phyloP scores from a whole-genome alignment of 352 stramenopile genomes.

The Phytophthora pistaciae region DNA sequence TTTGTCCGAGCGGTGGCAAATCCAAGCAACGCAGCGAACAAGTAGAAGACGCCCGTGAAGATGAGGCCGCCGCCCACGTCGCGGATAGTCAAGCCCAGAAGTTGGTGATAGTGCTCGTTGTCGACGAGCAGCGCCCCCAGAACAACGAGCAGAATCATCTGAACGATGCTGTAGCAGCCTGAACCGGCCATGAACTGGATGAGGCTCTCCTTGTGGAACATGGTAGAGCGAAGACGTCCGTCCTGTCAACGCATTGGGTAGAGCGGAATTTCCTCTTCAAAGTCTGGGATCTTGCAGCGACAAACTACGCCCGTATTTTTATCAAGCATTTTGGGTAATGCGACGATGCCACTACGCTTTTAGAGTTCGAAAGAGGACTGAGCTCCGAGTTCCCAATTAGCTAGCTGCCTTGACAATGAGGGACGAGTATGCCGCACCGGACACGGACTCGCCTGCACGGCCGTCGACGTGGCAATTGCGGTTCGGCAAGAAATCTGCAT shows the following conservation, averaged over 20 bases:
- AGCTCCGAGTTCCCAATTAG: background rate
- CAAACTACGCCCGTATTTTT: constrained; percentile 29
- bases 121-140: constrained; percentile 57
- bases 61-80: constrained; percentile 73
- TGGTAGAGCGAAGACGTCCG: background rate
- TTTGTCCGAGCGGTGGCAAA: constrained; percentile 65
- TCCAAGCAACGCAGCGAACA: constrained; percentile 51
- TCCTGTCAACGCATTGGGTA: constrained; percentile 14
- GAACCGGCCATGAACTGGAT: constrained; percentile 67
- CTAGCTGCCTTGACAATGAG: constrained; percentile 1
- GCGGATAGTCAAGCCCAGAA: constrained; percentile 59
- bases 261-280: background rate
- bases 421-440: constrained; percentile 9
- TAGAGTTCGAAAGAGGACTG: constrained; percentile 6
- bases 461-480: constrained; percentile 69
- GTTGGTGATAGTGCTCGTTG: constrained; percentile 71
- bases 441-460: constrained; percentile 33
- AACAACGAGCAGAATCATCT: constrained; percentile 62
- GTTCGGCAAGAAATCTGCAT: constrained; percentile 56
- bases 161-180: constrained; percentile 70
- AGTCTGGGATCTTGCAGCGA: constrained; percentile 6
- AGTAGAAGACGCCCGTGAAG: constrained; percentile 70
- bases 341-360: constrained; percentile 22
- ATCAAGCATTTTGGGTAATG: constrained; percentile 27
- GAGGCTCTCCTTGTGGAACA: constrained; percentile 76